Evolutionary conservation across 257 asterid genomes (phyloP), one percentile per base, ranked within the genome.

Genomic region (Cynanchum wilfordii): DNA sequence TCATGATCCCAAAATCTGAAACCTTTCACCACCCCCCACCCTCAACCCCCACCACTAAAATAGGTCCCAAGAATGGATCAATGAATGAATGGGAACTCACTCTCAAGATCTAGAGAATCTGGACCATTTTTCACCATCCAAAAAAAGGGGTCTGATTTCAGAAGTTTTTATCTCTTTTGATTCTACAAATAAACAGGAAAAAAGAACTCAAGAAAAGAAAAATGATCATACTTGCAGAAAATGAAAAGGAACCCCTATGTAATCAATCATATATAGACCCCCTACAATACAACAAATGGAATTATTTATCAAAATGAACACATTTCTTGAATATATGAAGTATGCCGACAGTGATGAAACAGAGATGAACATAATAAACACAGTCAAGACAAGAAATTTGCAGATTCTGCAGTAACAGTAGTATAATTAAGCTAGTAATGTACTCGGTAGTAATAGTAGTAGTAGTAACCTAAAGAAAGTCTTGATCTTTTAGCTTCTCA

Each of bases 401-500:
- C 10, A 82, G 76, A 72, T 65, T 81, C 80, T 84, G 74, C 84
- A 76, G 72, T 75, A 81, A 55, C 58, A 82, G 29, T 74, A 60
- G 78, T 71, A 63, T 57, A 59, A 16, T 77, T 29, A 38, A 70
- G 76, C 56, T 65, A 0, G 73, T 75, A 78, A 76, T 78, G 50
- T 79, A 79, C 75, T 66, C 17, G 16, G 47, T 42, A 42, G 47
- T 42, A 11, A 66, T 50, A 50, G 47, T 42, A 42, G 45, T 42
- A 11, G 56, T 74, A 22, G 68, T 65, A 70, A 56, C 65, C 71
- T 77, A 66, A 66, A 66, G 4, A 51, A 1, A 54, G 47, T n/a
- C 50, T 79, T 69, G 40, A n/a, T 54, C 49, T 44, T 44, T 85
- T 81, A 90, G 86, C 91, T 86, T 84, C 91, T 80, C 63, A 81